These are phyloP conservation scores for Botrytis pseudocinerea DNA, from an alignment of 2,329 filamentous ascomycete genomes.

Conservation along the genomic window DNA sequence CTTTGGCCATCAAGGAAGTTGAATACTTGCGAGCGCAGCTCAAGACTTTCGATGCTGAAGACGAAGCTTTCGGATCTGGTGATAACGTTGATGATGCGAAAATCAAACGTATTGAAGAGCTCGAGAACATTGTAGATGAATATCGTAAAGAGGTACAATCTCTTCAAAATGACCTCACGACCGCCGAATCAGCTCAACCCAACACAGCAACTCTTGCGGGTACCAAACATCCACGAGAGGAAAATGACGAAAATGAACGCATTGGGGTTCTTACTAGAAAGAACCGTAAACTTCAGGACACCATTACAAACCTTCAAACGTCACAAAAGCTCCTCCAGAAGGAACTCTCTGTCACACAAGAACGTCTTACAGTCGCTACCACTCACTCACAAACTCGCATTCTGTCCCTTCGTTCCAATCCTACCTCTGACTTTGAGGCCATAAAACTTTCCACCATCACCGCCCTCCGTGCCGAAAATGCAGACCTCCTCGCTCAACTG, in stretches of 20 bases:
- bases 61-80: slow-evolving; percentile 74
- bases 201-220: slow-evolving; percentile 48
- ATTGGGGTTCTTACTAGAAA: slow-evolving; percentile 84
- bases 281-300: slow-evolving; percentile 80
- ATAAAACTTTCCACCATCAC: slow-evolving; percentile 79
- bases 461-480: slow-evolving; percentile 80
- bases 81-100: slow-evolving; percentile 77
- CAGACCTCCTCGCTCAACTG: slow-evolving; percentile 75
- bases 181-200: slow-evolving; percentile 52
- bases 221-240: slow-evolving; percentile 64
- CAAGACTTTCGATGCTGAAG: slow-evolving; percentile 84
- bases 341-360: slow-evolving; percentile 69
- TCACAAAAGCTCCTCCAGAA: slow-evolving; percentile 69
- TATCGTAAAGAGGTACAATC: slow-evolving; percentile 80
- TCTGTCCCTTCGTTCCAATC: slow-evolving; percentile 86
- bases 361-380: slow-evolving; percentile 68
- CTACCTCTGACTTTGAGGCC: slow-evolving; percentile 80
- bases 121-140: slow-evolving; percentile 83
- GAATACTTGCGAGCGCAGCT: slow-evolving; percentile 92
- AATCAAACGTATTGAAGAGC: slow-evolving; percentile 70
- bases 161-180: slow-evolving; percentile 72
- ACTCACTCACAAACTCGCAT: slow-evolving; percentile 76
- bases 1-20: slow-evolving; percentile 84
- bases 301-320: slow-evolving; percentile 68
- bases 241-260: slow-evolving; percentile 63